phyloP scores from a whole-genome alignment of 768 basidiomycete genomes.

The Lactarius deliciosus region DNA sequence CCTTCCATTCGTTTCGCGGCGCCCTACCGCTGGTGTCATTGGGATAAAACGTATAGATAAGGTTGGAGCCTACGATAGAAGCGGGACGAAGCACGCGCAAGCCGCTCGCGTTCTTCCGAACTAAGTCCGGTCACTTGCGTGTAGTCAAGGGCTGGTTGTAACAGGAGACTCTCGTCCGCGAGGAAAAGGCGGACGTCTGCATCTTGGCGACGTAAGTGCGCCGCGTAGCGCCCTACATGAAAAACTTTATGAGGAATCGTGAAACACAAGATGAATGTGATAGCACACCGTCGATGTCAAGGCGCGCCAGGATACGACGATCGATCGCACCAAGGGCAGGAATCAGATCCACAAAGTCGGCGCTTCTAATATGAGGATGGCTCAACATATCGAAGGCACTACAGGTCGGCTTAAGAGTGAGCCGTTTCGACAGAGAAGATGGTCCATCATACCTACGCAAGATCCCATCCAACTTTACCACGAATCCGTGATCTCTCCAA shows the following conservation, averaged over 20 bases:
- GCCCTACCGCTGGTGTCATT: slow-evolving; percentile 50
- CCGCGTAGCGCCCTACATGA: slow-evolving; percentile 54
- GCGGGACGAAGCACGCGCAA: slow-evolving; percentile 60
- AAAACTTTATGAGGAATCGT: neutral
- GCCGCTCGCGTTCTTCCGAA: slow-evolving; percentile 67
- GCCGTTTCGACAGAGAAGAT: neutral
- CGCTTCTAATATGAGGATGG: slow-evolving; percentile 51
- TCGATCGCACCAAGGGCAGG: slow-evolving; percentile 54
- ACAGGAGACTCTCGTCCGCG: slow-evolving; percentile 68
- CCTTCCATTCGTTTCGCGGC: slow-evolving; percentile 92
- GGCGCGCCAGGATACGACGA: slow-evolving; percentile 52
- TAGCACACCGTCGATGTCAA: slow-evolving; percentile 67
- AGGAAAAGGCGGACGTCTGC: slow-evolving; percentile 74
- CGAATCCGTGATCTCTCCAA: slow-evolving; percentile 46
- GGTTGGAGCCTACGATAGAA: slow-evolving; percentile 53
- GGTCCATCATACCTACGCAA: slow-evolving; percentile 41
- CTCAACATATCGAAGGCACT: slow-evolving; percentile 79
- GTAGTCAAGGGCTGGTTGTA: slow-evolving; percentile 76
- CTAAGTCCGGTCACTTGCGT: slow-evolving; percentile 63
- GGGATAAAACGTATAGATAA: neutral
- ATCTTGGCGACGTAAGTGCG: slow-evolving; percentile 66
- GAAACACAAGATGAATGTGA: neutral
- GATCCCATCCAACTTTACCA: slow-evolving; percentile 44
- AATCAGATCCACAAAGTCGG: slow-evolving; percentile 43
- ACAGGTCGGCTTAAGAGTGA: neutral